phyloP scores from a whole-genome alignment of 805 yeast genomes.

The Kazachstania viticola region DNA sequence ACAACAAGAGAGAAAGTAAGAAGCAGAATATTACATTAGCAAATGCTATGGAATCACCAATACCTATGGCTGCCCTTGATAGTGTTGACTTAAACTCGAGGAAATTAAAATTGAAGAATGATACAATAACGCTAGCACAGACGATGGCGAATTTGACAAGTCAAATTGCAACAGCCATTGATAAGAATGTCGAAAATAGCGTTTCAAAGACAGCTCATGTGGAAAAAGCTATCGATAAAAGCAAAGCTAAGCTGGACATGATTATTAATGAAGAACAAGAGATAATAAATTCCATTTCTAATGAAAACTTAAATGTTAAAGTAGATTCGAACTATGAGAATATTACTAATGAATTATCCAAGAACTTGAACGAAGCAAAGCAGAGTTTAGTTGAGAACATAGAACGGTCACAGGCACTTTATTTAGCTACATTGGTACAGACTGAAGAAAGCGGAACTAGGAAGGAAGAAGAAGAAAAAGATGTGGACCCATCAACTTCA shows the following conservation, averaged over 20 bases:
- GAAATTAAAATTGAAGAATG: background rate
- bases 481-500: background rate
- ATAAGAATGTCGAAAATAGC: background rate
- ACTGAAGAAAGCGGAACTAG: conserved; percentile 33
- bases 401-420: conserved; percentile 56
- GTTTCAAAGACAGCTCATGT: background rate
- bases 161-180: no score
- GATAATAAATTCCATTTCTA: background rate
- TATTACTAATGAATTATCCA: background rate
- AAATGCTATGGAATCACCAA: conserved; percentile 39
- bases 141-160: background rate
- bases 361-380: conserved; percentile 1
- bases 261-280: background rate
- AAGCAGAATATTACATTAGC: conserved; percentile 38
- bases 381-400: conserved; percentile 21
- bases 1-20: conserved; percentile 33
- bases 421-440: conserved; percentile 46
- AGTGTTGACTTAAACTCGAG: background rate
- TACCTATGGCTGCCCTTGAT: background rate
- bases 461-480: background rate
- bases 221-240: no score
- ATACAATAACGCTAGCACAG: background rate
- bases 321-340: background rate
- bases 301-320: background rate
- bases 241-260: background rate